Conservation (phyloP, 352 stramenopile species). For the Phytophthora palmivora region DNA sequence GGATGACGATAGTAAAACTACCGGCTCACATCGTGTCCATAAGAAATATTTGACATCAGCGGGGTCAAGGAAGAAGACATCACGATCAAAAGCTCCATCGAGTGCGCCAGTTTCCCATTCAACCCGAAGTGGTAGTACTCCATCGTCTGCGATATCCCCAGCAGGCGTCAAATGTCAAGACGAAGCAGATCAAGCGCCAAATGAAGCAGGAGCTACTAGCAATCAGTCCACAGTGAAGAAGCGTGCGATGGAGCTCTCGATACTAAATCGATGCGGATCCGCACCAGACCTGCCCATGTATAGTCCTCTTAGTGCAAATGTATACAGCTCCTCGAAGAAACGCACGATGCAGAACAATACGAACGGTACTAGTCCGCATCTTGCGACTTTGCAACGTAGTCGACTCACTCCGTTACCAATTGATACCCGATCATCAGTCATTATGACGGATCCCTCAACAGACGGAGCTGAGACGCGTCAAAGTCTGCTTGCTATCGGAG, state of each 20-base stretch:
- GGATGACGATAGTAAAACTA: not conserved
- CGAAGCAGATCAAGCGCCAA: not conserved
- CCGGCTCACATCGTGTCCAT: constrained; percentile 1
- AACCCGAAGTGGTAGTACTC: not conserved
- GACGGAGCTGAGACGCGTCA: constrained; percentile 2
- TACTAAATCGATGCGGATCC: constrained; percentile 69
- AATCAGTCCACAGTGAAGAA: constrained; percentile 9
- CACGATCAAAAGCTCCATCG: constrained; percentile 12
- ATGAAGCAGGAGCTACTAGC: not conserved
- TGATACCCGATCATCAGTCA: constrained; percentile 48
- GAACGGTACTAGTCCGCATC: constrained; percentile 46
- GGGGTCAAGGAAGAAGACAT: constrained; percentile 24
- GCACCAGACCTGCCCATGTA: constrained; percentile 67
- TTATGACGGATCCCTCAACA: constrained; percentile 26
- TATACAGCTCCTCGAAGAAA: constrained; percentile 81
- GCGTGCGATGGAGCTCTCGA: constrained; percentile 34
- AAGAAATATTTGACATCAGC: constrained; percentile 5
- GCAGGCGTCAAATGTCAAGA: too few species aligned
- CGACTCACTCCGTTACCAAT: constrained; percentile 65
- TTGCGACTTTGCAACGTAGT: constrained; percentile 56
- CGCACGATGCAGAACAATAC: constrained; percentile 39
- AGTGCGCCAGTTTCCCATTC: constrained; percentile 7
- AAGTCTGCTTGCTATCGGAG: not conserved
- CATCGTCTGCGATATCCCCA: not conserved
- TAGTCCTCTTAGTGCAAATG: constrained; percentile 51